phyloP scores from a whole-genome alignment of 2,329 filamentous ascomycete genomes.

The Gliomastix tumulicola region DNA sequence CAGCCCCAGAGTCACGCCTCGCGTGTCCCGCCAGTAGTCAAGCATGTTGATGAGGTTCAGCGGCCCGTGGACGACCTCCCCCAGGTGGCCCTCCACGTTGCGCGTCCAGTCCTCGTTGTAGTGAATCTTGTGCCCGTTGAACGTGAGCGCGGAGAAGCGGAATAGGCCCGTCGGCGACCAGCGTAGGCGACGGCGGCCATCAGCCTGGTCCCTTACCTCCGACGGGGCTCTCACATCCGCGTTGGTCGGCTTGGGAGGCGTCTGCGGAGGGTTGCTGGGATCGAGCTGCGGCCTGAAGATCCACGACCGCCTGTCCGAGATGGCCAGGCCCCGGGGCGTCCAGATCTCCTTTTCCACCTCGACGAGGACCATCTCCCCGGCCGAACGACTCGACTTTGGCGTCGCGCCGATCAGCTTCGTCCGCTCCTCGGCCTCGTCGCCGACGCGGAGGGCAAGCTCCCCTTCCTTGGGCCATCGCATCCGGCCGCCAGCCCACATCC shows the following conservation, averaged over 20 bases:
- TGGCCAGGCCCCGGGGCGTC: slow-evolving; percentile 38
- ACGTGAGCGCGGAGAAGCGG: slow-evolving; percentile 76
- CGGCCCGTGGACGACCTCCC: slow-evolving; percentile 73
- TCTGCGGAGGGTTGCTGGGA: slow-evolving; percentile 4
- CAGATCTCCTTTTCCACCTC: slow-evolving; percentile 55
- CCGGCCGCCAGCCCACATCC: slow-evolving; percentile 62
- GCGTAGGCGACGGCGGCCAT: slow-evolving; percentile 18
- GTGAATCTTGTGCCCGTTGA: slow-evolving; percentile 83
- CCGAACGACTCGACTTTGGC: slow-evolving; percentile 46
- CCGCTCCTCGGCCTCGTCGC: slow-evolving; percentile 47
- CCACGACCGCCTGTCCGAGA: slow-evolving; percentile 49
- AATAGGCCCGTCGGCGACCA: slow-evolving; percentile 55
- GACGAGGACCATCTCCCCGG: slow-evolving; percentile 57
- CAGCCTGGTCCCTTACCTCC: neutral
- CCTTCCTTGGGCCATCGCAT: slow-evolving; percentile 36
- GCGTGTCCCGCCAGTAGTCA: slow-evolving; percentile 52
- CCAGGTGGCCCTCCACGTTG: slow-evolving; percentile 60
- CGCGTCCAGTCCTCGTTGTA: slow-evolving; percentile 63
- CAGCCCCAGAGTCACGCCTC: neutral
- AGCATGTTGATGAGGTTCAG: slow-evolving; percentile 68
- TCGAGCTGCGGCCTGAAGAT: slow-evolving; percentile 32
- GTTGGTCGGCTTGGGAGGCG: slow-evolving; percentile 10
- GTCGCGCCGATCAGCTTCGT: slow-evolving; percentile 47
- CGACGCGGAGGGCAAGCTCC: slow-evolving; percentile 33
- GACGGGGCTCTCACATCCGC: slow-evolving; percentile 14